These are phyloP conservation scores for Margaritispora aquatica DNA, from an alignment of 495 filamentous ascomycete species.

Conservation along the genomic window DNA sequence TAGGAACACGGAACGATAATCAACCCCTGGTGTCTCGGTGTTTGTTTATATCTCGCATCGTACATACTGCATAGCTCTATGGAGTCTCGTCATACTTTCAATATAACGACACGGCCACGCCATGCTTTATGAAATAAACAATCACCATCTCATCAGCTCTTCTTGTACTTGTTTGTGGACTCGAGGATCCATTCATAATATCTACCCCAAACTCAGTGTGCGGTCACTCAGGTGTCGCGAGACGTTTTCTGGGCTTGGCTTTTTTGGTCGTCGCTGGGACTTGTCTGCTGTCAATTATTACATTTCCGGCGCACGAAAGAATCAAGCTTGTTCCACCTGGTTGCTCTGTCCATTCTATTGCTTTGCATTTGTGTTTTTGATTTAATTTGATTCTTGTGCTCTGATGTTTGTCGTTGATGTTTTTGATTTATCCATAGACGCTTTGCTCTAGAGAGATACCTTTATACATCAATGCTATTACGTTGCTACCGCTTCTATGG, in stretches of 20 bases:
- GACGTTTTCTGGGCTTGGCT: slow-evolving; percentile 20
- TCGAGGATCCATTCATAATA: slow-evolving; percentile 16
- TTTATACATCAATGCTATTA: slow-evolving; percentile 21
- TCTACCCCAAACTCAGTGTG: slow-evolving; percentile 25
- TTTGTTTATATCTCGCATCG: no score
- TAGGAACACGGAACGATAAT: no score
- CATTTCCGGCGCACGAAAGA: slow-evolving; percentile 21
- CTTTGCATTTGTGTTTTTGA: slow-evolving; percentile 21
- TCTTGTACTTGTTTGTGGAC: slow-evolving; percentile 35
- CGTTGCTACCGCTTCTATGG: no score
- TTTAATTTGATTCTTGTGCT: slow-evolving; percentile 24
- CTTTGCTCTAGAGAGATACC: neutral
- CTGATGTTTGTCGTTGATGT: slow-evolving; percentile 14
- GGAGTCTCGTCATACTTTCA: slow-evolving; percentile 26
- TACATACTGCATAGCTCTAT: slow-evolving; percentile 33
- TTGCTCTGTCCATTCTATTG: slow-evolving; percentile 26
- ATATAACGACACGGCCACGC: slow-evolving; percentile 27
- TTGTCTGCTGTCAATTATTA: neutral
- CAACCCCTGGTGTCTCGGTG: no score
- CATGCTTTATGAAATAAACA: no score
- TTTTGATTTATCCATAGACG: neutral
- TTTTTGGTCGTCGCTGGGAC: slow-evolving; percentile 9
- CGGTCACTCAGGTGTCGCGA: slow-evolving; percentile 30
- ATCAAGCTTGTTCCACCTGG: slow-evolving; percentile 26
- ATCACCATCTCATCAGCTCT: slow-evolving; percentile 24